These are phyloP conservation scores for Neurospora tetraspora DNA, from an alignment of 495 filamentous ascomycete genomes.

Conservation along the genomic window DNA sequence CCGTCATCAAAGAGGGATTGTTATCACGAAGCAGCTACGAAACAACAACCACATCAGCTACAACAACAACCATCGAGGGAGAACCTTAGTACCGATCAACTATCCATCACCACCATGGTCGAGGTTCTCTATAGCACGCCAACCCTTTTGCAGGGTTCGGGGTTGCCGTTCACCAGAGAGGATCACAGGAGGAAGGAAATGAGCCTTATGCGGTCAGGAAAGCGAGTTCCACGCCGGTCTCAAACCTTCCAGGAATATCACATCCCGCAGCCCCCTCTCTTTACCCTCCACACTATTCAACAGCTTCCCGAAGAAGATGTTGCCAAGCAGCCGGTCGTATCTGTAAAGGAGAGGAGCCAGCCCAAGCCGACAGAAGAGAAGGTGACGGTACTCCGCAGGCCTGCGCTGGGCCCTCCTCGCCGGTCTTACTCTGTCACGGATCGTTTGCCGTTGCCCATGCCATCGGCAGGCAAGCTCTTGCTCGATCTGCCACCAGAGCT, in stretches of 20 bases:
- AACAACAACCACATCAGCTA: not conserved
- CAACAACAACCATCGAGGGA: not conserved
- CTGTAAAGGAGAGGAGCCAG: not conserved
- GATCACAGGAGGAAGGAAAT: conserved; percentile 20
- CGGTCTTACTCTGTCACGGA: conserved; percentile 42
- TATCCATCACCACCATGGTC: conserved; percentile 13
- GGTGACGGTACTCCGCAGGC: conserved; percentile 7
- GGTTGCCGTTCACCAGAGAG: conserved; percentile 16
- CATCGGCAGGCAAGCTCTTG: conserved; percentile 26
- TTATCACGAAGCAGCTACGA: not conserved
- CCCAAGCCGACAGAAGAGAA: conserved; percentile 1
- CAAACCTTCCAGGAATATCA: conserved; percentile 25
- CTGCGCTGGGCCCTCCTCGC: conserved; percentile 22
- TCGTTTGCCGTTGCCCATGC: conserved; percentile 33
- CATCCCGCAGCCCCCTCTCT: conserved; percentile 10
- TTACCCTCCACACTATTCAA: conserved; percentile 11
- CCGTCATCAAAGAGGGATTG: not conserved
- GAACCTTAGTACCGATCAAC: not conserved
- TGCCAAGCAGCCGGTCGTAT: not conserved
- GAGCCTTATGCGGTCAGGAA: conserved; percentile 3
- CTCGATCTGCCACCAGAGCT: conserved; percentile 47
- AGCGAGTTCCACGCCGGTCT: conserved; percentile 20
- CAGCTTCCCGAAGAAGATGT: conserved; percentile 4
- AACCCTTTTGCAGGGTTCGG: conserved; percentile 5
- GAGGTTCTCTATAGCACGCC: conserved; percentile 15